Evolutionary conservation across 2,329 filamentous ascomycete genomes (phyloP).

Genomic region (Colletotrichum plurivorum): DNA sequence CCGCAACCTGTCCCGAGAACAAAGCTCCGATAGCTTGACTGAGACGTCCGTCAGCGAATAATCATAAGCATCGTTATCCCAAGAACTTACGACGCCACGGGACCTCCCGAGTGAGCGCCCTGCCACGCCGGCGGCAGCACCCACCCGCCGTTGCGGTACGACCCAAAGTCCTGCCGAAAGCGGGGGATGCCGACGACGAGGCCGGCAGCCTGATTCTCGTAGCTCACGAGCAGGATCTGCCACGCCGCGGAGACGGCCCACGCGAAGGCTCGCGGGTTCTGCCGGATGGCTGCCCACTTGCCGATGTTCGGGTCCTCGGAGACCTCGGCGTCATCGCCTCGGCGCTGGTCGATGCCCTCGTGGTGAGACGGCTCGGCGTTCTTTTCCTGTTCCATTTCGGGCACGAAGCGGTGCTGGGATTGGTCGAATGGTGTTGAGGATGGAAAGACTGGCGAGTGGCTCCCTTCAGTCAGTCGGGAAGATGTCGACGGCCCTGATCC

Average conservation of each 20-base stretch:
- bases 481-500: no score
- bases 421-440: no score
- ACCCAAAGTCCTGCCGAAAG: conserved; percentile 60
- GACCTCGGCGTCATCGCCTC: conserved; percentile 66
- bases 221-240: conserved; percentile 54
- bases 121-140: conserved; percentile 59
- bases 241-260: conserved; percentile 57
- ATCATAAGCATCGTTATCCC: background rate
- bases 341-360: conserved; percentile 57
- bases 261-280: conserved; percentile 43
- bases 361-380: background rate
- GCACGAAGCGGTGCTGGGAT: background rate
- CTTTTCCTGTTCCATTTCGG: background rate
- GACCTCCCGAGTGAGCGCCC: conserved; percentile 56
- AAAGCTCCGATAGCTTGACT: background rate
- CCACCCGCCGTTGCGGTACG: conserved; percentile 49
- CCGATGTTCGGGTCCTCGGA: conserved; percentile 50
- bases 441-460: no score
- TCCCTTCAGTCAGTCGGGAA: no score
- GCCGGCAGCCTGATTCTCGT: conserved; percentile 57
- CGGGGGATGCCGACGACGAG: conserved; percentile 58
- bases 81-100: conserved; percentile 51
- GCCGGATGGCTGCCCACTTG: conserved; percentile 42
- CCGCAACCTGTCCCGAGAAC: background rate
- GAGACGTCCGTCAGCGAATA: conserved; percentile 18